Evolutionary conservation across 2,329 filamentous ascomycete species (phyloP).

Genomic region (Verticillium longisporum): DNA sequence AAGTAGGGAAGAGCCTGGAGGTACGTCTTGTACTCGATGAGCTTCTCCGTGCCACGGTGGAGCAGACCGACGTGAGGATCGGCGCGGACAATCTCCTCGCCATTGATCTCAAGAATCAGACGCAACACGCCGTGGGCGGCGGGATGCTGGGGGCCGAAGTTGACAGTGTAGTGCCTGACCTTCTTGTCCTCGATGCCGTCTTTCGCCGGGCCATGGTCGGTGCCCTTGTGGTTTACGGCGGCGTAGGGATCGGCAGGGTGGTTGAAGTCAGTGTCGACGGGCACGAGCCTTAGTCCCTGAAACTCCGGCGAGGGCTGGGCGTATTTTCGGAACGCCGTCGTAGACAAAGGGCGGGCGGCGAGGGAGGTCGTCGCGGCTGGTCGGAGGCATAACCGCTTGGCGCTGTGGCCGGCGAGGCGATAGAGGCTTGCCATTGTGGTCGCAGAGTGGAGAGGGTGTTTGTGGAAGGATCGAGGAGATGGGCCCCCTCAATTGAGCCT

Average conservation of each 20-base stretch:
- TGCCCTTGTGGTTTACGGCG: constrained; percentile 26
- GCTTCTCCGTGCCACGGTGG: constrained; percentile 96
- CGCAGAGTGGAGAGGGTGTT: constrained; percentile 18
- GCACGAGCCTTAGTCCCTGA: constrained; percentile 56
- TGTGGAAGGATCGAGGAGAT: constrained; percentile 17
- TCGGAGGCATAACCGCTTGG: constrained; percentile 58
- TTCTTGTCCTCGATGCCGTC: constrained; percentile 60
- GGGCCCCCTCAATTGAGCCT: constrained; percentile 13
- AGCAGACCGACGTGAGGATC: constrained; percentile 96
- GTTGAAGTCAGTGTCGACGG: constrained; percentile 58
- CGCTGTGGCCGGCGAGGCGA: constrained; percentile 65
- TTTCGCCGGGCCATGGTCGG: constrained; percentile 35
- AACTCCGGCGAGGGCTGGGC: constrained; percentile 44
- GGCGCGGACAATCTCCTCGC: constrained; percentile 93
- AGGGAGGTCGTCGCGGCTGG: constrained; percentile 25
- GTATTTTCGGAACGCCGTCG: constrained; percentile 55
- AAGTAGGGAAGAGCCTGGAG: constrained; percentile 98
- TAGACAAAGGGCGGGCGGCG: constrained; percentile 56
- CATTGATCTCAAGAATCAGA: constrained; percentile 93
- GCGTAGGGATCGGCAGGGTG: constrained; percentile 42
- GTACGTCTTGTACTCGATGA: constrained; percentile 99
- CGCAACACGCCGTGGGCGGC: constrained; percentile 97
- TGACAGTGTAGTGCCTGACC: constrained; percentile 98
- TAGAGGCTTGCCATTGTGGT: constrained; percentile 60
- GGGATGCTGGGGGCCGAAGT: constrained; percentile 98